Percentiles rank a stretch among this genome's conserved stretches.
Conservation (phyloP, 352 stramenopile genomes). For the Globisporangium middletonii region DNA sequence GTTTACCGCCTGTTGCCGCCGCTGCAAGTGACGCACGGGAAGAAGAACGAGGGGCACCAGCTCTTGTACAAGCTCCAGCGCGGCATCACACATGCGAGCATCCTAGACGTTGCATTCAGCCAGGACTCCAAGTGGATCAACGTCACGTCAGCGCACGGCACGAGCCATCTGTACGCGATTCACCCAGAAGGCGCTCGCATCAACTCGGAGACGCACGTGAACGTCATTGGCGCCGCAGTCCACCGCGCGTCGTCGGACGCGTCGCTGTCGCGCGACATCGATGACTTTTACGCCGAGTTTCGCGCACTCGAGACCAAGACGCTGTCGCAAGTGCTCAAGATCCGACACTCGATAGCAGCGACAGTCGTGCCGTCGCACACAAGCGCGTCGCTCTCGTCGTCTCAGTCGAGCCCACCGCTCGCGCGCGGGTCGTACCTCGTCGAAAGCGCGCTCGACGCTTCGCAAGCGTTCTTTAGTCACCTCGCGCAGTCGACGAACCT, state of each 20-base stretch:
- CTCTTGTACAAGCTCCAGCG: conserved; percentile 85
- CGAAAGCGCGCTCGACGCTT: conserved; percentile 57
- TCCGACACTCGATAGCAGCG: conserved; percentile 53
- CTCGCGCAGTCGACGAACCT: conserved; percentile 50
- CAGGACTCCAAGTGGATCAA: conserved; percentile 84
- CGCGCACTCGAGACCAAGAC: conserved; percentile 58
- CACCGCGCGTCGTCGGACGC: conserved; percentile 13
- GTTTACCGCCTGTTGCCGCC: conserved; percentile 72
- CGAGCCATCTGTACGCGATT: conserved; percentile 80
- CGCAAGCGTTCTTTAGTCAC: conserved; percentile 61
- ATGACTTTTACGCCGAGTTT: conserved; percentile 69
- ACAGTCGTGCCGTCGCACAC: conserved; percentile 9
- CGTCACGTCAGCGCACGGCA: conserved; percentile 79
- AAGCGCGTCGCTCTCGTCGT: conserved; percentile 9
- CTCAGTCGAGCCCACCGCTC: conserved; percentile 23
- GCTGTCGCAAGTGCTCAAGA: conserved; percentile 64
- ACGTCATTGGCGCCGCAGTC: conserved; percentile 15
- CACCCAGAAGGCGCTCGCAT: conserved; percentile 65
- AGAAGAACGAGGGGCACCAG: conserved; percentile 21
- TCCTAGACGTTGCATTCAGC: conserved; percentile 79
- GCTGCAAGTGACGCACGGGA: conserved; percentile 20
- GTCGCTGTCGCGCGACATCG: conserved; percentile 36
- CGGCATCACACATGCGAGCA: conserved; percentile 81
- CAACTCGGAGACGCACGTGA: conserved; percentile 66
- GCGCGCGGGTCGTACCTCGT: conserved; percentile 24